phyloP scores from a whole-genome alignment of 2,329 filamentous ascomycete genomes.

The Geosmithia putterillii region DNA sequence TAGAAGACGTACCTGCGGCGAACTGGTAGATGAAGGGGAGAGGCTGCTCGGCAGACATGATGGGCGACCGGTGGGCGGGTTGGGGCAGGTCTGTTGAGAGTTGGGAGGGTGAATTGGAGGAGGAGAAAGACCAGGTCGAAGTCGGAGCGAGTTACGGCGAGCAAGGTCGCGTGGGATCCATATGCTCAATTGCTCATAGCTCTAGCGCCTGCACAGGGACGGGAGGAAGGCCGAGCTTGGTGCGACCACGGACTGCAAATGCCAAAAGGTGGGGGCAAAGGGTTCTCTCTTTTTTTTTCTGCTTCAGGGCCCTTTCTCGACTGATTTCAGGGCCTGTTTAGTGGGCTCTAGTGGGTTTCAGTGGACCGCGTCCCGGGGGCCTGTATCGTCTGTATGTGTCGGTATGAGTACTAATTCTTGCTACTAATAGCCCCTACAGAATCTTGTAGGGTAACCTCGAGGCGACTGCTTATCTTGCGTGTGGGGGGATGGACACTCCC shows the following conservation, averaged over 20 bases:
- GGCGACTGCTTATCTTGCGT: not conserved
- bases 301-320: not conserved
- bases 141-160: not conserved
- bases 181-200: not conserved
- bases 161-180: not conserved
- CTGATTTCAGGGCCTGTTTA: not conserved
- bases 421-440: not conserved
- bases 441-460: not conserved
- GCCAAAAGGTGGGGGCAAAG: too few species aligned
- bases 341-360: not conserved
- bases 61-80: slow-evolving; percentile 16
- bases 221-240: not conserved
- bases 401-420: not conserved
- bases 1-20: slow-evolving; percentile 57
- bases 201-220: not conserved
- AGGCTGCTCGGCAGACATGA: slow-evolving; percentile 58
- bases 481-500: too few species aligned
- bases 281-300: not conserved
- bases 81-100: too few species aligned
- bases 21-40: slow-evolving; percentile 93
- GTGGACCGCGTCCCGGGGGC: not conserved
- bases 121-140: not conserved
- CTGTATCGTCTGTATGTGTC: too few species aligned
- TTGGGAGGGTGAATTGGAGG: not conserved
- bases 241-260: not conserved